Percentiles rank a stretch among this genome's conserved stretches.
These are phyloP conservation scores for Pleodorina starrii DNA, from an alignment of 139 green algal species.

Conservation along the genomic window DNA sequence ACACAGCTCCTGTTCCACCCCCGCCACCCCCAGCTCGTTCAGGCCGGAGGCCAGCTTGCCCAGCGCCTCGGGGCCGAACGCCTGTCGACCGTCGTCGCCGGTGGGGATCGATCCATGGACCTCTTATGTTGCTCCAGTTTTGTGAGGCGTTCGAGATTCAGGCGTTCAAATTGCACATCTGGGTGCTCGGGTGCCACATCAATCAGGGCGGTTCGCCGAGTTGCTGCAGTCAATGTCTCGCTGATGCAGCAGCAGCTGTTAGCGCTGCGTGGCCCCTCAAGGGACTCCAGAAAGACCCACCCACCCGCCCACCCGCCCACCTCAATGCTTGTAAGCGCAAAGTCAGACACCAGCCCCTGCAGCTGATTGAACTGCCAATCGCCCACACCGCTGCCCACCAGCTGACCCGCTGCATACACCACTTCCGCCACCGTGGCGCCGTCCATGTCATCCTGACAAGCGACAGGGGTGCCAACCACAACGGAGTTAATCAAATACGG, in stretches of 20 bases:
- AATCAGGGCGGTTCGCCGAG: no score
- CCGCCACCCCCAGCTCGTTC: not conserved
- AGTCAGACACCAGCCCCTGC: not conserved
- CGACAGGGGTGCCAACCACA: not conserved
- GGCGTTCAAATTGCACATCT: no score
- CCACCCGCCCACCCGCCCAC: no score
- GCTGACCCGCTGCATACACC: not conserved
- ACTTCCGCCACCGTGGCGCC: conserved; percentile 22
- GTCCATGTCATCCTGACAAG: conserved; percentile 15
- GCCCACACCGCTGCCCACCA: not conserved
- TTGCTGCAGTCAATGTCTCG: no score
- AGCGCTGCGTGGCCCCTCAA: no score
- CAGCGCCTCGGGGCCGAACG: conserved; percentile 34
- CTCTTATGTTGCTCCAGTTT: no score
- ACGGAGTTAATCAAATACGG: not conserved
- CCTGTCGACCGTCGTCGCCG: no score
- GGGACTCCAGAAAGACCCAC: no score
- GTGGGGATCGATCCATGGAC: no score
- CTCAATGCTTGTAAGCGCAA: not conserved
- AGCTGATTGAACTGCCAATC: not conserved
- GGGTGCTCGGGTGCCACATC: no score
- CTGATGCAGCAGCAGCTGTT: no score
- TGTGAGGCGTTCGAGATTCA: no score
- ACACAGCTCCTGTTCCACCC: not conserved
- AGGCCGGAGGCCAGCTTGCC: conserved; percentile 37